Base-by-base conservation (phyloP, 371 early-diverging fungal genomes). In the Syncephalis plumigaleata region DNA sequence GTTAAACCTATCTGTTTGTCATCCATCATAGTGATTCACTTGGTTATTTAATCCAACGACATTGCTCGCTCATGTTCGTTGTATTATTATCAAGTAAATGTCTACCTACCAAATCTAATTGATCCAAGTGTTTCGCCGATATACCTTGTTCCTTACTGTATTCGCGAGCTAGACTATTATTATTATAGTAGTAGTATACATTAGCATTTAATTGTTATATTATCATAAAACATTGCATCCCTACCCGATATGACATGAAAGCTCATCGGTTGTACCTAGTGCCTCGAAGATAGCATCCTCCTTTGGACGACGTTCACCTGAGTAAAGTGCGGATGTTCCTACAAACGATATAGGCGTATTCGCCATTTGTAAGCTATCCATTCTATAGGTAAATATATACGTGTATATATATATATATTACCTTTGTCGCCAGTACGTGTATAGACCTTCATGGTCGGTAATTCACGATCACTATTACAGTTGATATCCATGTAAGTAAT, bases 361-460 rank as follows among this genome's bases (percentile, higher is more conserved):
- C 11, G 31, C 11, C n/a, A n/a, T n/a, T n/a, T 23, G 23, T 23
- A 46, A 15, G 18, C 24, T 45, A 4, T 17, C 7, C 31, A 20
- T 23, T 26, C 42, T 18, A 27, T 47, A 36, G 24, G 2, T 17
- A 16, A 24, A 15, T 17, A 17, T 36, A 39, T 37, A 52, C 27
- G 20, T 11, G 44, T 23, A 49, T 15, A 50, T 27, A 17, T 16
- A 31, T 17, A 22, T 22, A 11, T 4, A n/a, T 9, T 52, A 77
- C 92, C 94, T 71, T 84, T 84, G 67, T 94, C 95, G 16, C 93
- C 95, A 0, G 92, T 94, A 25, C 83, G 74, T 7, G 95, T 94
- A 64, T 94, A 94, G 38, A 94, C 80, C 58, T 37, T 31, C 15
- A 37, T 46, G 36, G 11, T 4, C 11, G 31, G 4, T 31, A 11